Base-by-base conservation (phyloP, 768 basidiomycete species). In the Epithele typhae region DNA sequence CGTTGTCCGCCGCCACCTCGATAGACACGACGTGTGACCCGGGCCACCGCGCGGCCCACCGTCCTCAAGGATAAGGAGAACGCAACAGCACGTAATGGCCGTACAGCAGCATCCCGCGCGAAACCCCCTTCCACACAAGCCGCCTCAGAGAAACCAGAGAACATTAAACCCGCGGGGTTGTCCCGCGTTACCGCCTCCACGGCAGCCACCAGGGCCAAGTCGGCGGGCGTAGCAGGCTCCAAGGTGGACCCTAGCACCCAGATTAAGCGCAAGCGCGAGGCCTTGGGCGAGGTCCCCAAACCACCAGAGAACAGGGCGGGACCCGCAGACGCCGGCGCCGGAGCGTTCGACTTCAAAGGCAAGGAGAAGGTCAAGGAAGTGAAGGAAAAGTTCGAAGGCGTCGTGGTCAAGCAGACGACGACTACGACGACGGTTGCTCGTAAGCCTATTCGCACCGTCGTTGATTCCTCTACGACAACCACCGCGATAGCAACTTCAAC, bases 221-320 rank as follows among this genome's bases (percentile, higher is more conserved):
- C 69, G 35, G 62, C 45, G 17, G 66, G 71, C 35, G 67, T 74
- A 7, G 58, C 73, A 52, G 68, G 74, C 30, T 64, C 66, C 51
- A 74, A 78, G 52, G 56, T 63, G 18, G 78, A 82, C 35, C 66
- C 68, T 12, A 64, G 70, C 17, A 68, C 70, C 2, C 74, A 74
- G 37, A 78, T 75, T 25, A 87, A 87, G 61, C 77, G 87, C 45
- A 90, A 89, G 63, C 82, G 88, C 17, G 82, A 82, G 40, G 86
- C 81, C 0, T 71, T 91, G 34, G 77, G 78, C 14, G 89, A 91
- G 60, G 83, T 90, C 36, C 78, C 79, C 7, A 69, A 71, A 2
- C 60, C 70, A 51, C 80, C 81, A 57, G 80, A 78, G 56, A 73
- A 73, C 52, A 71, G 70, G 50, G 52, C 47, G 30, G 53, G 51